Evolutionary conservation across 768 basidiomycete species (phyloP).

Genomic region (Russula emetica): DNA sequence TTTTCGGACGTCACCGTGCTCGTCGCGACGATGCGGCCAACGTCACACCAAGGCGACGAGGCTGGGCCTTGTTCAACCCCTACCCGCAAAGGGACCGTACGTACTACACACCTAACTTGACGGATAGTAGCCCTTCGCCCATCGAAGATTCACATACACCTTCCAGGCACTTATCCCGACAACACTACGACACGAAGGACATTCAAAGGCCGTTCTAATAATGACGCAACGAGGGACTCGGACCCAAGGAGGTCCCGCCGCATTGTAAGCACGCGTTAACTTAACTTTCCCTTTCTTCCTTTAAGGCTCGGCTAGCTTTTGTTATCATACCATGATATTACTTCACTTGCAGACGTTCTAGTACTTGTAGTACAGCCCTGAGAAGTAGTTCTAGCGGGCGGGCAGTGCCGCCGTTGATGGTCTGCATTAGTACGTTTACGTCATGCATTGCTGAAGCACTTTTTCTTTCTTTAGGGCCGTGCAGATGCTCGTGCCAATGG

Average conservation of each 20-base stretch:
- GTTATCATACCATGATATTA: not conserved
- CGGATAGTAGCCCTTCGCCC: not conserved
- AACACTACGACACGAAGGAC: constrained; percentile 39
- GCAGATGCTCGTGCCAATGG: constrained; percentile 29
- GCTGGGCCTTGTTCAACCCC: constrained; percentile 13
- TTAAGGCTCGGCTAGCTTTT: not conserved
- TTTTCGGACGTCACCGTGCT: constrained; percentile 19
- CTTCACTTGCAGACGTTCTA: too few species aligned
- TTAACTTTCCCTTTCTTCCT: not conserved
- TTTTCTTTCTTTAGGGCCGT: constrained; percentile 40
- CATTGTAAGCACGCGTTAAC: constrained; percentile 40
- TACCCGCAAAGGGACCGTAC: constrained; percentile 34
- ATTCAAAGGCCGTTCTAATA: constrained; percentile 40
- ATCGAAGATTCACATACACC: not conserved
- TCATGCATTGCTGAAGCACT: not conserved
- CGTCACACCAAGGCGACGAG: constrained; percentile 9
- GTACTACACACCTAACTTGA: not conserved
- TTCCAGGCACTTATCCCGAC: constrained; percentile 43
- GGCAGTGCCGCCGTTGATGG: not conserved
- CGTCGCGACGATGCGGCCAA: not conserved
- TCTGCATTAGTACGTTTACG: not conserved
- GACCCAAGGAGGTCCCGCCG: constrained; percentile 35
- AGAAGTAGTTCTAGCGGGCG: not conserved
- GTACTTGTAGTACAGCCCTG: too few species aligned
- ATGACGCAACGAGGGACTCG: constrained; percentile 36